Evolutionary conservation across 345 rosid species (phyloP).

Genomic region (Boechera stricta): DNA sequence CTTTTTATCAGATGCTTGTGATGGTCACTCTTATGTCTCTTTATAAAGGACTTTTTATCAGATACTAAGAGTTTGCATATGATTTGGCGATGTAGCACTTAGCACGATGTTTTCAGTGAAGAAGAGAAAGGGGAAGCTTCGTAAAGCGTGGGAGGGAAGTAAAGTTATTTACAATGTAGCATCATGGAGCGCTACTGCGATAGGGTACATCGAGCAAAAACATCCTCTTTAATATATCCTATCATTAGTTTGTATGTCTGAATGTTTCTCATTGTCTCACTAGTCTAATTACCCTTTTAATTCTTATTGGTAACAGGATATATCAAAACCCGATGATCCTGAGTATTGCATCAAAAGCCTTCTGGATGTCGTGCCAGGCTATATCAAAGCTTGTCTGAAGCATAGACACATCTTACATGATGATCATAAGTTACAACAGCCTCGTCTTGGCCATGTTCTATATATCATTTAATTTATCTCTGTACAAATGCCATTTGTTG

Average conservation of each 20-base stretch:
- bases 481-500: constrained; percentile 36
- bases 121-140: constrained; percentile 89
- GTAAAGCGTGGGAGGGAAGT: constrained; percentile 99
- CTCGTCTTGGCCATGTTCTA: constrained; percentile 35
- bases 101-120: constrained; percentile 85
- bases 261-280: constrained; percentile 13
- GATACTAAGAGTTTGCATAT: constrained; percentile 21
- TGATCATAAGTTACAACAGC: constrained; percentile 29
- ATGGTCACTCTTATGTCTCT: constrained; percentile 2
- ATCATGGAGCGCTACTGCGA: constrained; percentile 97
- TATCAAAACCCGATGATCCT: constrained; percentile 88
- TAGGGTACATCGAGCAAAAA: constrained; percentile 57
- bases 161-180: constrained; percentile 91
- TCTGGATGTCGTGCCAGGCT: constrained; percentile 87
- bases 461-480: constrained; percentile 33
- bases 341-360: constrained; percentile 79
- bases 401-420: constrained; percentile 15
- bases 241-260: neutral
- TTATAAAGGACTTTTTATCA: neutral
- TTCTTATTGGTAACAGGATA: constrained; percentile 52
- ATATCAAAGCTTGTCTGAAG: constrained; percentile 86
- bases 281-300: neutral
- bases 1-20: neutral
- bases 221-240: neutral
- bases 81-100: constrained; percentile 60